phyloP scores from a whole-genome alignment of 768 basidiomycete species.

The Phlegmacium glaucopus region DNA sequence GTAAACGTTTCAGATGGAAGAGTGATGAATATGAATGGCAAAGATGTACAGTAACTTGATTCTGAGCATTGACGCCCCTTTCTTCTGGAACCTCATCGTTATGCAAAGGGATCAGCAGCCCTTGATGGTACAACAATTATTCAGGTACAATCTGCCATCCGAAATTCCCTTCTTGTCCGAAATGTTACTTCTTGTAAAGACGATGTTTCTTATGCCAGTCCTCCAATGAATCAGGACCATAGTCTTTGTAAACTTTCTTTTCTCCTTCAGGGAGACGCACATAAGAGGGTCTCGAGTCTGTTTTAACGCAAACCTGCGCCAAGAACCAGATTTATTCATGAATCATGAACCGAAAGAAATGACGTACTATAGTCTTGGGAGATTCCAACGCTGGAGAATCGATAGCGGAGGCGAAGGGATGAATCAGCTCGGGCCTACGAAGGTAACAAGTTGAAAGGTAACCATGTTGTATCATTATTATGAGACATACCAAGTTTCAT shows the following conservation, averaged over 20 bases:
- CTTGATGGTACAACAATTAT: too few species aligned
- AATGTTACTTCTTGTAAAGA: slow-evolving; percentile 29
- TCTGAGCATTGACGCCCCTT: too few species aligned
- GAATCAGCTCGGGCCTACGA: slow-evolving; percentile 57
- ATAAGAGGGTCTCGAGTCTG: slow-evolving; percentile 52
- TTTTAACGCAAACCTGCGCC: slow-evolving; percentile 41
- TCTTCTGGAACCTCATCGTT: too few species aligned
- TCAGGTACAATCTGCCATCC: neutral
- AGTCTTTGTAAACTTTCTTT: slow-evolving; percentile 44
- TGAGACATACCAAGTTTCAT: slow-evolving; percentile 43
- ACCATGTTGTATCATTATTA: neutral
- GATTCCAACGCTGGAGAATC: slow-evolving; percentile 52
- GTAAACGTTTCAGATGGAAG: too few species aligned
- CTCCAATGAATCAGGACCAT: slow-evolving; percentile 46
- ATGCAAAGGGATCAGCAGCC: too few species aligned
- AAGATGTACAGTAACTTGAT: too few species aligned
- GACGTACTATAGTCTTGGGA: slow-evolving; percentile 46
- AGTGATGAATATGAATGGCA: too few species aligned
- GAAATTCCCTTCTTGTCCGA: neutral
- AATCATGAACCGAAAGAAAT: neutral
- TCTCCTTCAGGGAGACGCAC: slow-evolving; percentile 61
- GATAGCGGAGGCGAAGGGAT: slow-evolving; percentile 67
- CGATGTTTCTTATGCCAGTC: slow-evolving; percentile 56
- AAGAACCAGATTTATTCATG: neutral
- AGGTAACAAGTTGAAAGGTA: neutral